phyloP scores from a whole-genome alignment of 2,329 filamentous ascomycete genomes.

The Fusarium sp. region DNA sequence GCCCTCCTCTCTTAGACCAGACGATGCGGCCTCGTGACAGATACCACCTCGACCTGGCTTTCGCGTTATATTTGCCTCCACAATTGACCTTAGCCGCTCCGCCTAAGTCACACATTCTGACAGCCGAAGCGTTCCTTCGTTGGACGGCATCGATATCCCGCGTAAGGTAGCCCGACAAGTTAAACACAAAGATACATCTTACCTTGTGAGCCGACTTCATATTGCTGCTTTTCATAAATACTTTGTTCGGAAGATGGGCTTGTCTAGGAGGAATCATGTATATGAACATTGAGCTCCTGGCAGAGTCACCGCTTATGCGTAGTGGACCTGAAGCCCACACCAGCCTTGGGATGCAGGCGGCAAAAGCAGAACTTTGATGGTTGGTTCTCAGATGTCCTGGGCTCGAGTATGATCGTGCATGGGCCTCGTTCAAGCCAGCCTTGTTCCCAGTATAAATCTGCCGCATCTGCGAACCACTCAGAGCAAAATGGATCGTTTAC shows the following conservation, averaged over 20 bases:
- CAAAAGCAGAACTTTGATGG: background rate
- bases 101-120: background rate
- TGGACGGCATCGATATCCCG: background rate
- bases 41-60: conserved; percentile 17
- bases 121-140: background rate
- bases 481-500: background rate
- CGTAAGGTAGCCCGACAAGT: too few relatives aligned
- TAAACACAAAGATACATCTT: background rate
- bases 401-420: background rate
- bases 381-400: background rate
- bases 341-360: conserved; percentile 1
- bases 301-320: conserved; percentile 9
- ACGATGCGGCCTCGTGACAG: conserved; percentile 18
- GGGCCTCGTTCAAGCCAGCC: background rate
- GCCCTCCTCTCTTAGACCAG: conserved; percentile 2
- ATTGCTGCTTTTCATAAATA: background rate
- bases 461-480: conserved; percentile 13
- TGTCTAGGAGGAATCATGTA: conserved; percentile 5
- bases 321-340: conserved; percentile 1
- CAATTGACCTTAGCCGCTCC: background rate
- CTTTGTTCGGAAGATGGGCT: background rate
- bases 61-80: conserved; percentile 11
- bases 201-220: background rate
- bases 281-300: background rate
- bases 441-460: conserved; percentile 4